Conservation (phyloP, 768 basidiomycete genomes). For the Aureoboletus auriporus region DNA sequence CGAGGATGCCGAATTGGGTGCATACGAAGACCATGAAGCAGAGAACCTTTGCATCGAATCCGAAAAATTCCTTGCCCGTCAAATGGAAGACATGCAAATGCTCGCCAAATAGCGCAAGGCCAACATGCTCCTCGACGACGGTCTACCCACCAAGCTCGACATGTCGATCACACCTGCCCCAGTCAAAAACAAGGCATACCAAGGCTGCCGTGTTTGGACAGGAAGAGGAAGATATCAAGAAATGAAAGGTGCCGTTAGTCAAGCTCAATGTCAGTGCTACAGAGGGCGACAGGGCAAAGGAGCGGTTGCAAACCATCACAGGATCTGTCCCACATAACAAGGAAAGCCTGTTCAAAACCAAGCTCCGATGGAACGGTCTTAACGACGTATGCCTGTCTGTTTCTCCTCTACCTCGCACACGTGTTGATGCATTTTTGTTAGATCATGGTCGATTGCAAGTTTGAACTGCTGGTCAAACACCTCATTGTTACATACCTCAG, state of each 20-base stretch:
- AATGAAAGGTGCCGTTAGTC: no score
- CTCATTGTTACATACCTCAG: constrained; percentile 87
- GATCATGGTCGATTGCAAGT: constrained; percentile 79
- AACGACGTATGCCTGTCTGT: constrained; percentile 60
- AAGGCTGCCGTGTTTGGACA: constrained; percentile 67
- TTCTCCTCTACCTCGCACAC: no score
- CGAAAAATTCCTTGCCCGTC: constrained; percentile 87
- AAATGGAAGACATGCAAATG: constrained; percentile 95
- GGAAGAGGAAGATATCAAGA: constrained; percentile 89
- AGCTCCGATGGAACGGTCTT: constrained; percentile 89
- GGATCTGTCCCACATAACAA: constrained; percentile 74
- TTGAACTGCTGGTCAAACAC: constrained; percentile 79
- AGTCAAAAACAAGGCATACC: constrained; percentile 46
- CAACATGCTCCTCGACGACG: constrained; percentile 87
- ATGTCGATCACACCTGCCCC: constrained; percentile 60
- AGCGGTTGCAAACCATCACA: no score
- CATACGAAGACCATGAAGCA: constrained; percentile 79
- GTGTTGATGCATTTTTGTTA: no score
- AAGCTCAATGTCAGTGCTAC: no score
- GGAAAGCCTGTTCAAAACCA: constrained; percentile 75
- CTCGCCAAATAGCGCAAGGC: constrained; percentile 86
- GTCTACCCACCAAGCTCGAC: constrained; percentile 82
- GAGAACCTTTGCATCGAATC: constrained; percentile 87
- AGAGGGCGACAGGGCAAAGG: no score
- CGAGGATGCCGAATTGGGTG: constrained; percentile 78